Base-by-base conservation (phyloP, 306 rosid genomes). In the Arachis stenosperma region DNA sequence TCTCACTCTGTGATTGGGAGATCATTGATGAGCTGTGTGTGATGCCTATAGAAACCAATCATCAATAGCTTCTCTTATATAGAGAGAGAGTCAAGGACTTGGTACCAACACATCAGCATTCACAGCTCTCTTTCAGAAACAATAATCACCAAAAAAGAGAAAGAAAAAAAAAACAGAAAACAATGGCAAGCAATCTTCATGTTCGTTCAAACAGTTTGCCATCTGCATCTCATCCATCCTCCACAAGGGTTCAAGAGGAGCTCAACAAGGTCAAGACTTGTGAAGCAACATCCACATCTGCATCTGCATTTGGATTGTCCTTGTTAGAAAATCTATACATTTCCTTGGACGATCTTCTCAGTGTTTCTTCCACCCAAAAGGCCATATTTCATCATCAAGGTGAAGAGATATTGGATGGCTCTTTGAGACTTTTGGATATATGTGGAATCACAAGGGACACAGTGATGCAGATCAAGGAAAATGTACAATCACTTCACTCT, bases 201-300 rank as follows among this genome's bases (percentile, higher is more conserved):
- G 74, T 73, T 70, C 83, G 96, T 17, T 93, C 88, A 15, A 76
- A 86, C 0, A 89, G 98, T 82, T 70, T 88, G 8, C 96, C 98
- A 74, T 67, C 84, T 62, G 84, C 75, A 68, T 87, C 93, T 48
- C 98, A 86, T 78, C 93, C 97, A 0, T 70, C 61, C 74, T 62
- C 87, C 10, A 10, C 54, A 2, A 84, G 81, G 43, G 75, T 85
- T 7, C 89, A 90, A 55, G 81, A 90, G 39, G 82, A 87, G 73
- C 80, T 93, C 6, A 72, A 7, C 76, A 84, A 83, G 58, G 60
- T 87, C 61, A 82, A 67, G 71, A 51, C 76, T 17, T 75, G 84
- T 85, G 88, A 78, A 70, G 56, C 79, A 39, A 70, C 86, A 48
- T 81, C 87, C 2, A 41, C 75, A 5, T 67, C 86, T 29, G 62